Evolutionary conservation across 495 filamentous ascomycete genomes (phyloP).

Genomic region (Aspergillus leporis): DNA sequence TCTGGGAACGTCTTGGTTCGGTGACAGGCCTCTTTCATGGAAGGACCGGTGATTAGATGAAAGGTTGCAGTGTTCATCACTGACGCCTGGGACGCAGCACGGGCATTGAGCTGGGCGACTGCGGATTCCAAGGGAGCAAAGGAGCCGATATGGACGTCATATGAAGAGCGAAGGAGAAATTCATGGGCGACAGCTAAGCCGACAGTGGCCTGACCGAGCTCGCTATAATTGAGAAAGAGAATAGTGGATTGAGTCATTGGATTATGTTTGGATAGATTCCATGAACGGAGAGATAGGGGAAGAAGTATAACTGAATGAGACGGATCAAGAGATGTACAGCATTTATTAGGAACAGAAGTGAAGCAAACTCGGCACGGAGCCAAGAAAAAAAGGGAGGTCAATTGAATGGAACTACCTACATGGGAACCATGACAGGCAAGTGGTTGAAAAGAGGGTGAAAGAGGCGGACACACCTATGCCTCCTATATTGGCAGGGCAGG

Average conservation of each 20-base stretch:
- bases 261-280: background rate
- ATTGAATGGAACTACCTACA: too few relatives aligned
- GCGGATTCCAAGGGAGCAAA: slow-evolving; percentile 6
- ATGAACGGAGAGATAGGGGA: background rate
- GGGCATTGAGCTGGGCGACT: slow-evolving; percentile 21
- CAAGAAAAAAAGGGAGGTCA: too few relatives aligned
- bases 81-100: slow-evolving; percentile 1
- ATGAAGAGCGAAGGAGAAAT: slow-evolving; percentile 33
- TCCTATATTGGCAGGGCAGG: too few relatives aligned
- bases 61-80: slow-evolving; percentile 19
- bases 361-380: background rate
- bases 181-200: slow-evolving; percentile 44
- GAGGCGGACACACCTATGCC: too few relatives aligned
- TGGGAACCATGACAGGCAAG: too few relatives aligned
- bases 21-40: slow-evolving; percentile 27
- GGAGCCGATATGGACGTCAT: slow-evolving; percentile 34
- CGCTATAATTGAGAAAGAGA: slow-evolving; percentile 49
- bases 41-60: slow-evolving; percentile 32
- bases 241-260: slow-evolving; percentile 22
- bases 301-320: background rate
- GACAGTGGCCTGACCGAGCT: slow-evolving; percentile 47
- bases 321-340: slow-evolving; percentile 7
- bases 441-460: too few relatives aligned
- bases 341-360: background rate
- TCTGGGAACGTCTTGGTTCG: slow-evolving; percentile 2